Conservation (phyloP, 2,329 filamentous ascomycete species). For the Aspergillus neotritici region DNA sequence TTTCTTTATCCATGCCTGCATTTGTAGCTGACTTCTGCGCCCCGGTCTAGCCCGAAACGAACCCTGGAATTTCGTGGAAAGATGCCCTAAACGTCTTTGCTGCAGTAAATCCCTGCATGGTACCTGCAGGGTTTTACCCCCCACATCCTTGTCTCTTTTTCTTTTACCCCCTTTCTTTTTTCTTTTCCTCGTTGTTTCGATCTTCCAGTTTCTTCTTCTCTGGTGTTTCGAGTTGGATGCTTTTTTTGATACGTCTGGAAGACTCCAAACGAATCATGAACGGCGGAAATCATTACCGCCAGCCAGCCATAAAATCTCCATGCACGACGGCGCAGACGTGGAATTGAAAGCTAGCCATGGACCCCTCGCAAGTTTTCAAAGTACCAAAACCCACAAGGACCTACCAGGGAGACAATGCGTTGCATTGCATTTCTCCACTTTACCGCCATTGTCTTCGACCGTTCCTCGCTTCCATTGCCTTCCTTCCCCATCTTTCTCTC, state of each 20-base stretch:
- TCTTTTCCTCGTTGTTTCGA: background rate
- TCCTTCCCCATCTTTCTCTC: too few relatives aligned
- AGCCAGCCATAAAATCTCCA: background rate
- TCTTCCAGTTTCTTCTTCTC: slow-evolving; percentile 1
- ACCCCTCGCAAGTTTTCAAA: too few relatives aligned
- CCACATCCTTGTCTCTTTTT: background rate
- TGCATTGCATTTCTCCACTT: background rate
- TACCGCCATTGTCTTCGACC: background rate
- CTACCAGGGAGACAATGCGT: too few relatives aligned
- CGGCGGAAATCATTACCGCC: background rate
- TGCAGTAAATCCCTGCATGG: slow-evolving; percentile 7
- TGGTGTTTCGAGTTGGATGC: background rate
- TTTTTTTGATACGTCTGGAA: too few relatives aligned
- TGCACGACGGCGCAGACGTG: too few relatives aligned
- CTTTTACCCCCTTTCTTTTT: background rate
- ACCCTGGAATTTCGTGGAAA: background rate
- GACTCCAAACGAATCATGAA: too few relatives aligned
- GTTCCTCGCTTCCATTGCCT: background rate
- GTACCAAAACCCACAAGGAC: too few relatives aligned
- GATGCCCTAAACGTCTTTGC: background rate
- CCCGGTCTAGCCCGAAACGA: background rate
- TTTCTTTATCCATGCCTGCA: background rate
- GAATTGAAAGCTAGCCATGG: too few relatives aligned
- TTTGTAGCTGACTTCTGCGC: background rate
- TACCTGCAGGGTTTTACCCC: slow-evolving; percentile 3